Evolutionary conservation across 2,329 filamentous ascomycete species (phyloP), one percentile per base, ranked within the genome.

Genomic region (Verticillium nubilum): DNA sequence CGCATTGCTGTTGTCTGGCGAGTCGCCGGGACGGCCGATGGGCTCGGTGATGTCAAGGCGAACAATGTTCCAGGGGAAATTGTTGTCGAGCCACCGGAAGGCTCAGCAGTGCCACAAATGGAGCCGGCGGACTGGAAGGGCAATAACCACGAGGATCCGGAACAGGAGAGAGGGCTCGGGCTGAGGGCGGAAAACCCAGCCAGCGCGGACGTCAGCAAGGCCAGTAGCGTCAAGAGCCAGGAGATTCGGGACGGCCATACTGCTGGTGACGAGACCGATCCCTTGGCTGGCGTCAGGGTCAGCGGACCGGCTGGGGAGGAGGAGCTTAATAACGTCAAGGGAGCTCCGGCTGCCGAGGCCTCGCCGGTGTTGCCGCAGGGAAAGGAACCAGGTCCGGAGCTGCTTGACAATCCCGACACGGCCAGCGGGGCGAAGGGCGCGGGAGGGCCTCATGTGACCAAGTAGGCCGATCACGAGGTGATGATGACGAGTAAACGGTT

Each of bases 1-100:
- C 84, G 85, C 47, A 78, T 98, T 26, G 87, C 91, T 12, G 90
- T 98, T 0, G 88, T 97, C 0, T 99, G 95, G 95, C 86, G 86
- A 47, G 74, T 75, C 1, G 73, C 72, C 0, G 70, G 67, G 3
- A 66, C 70, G 0, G 68, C 67, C 0, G 65, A 61, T 0, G 61
- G 62, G 1, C 63, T 59, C 0, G 63, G 66, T 0, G 67, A 64
- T 6, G 69, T 73, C 47, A 69, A 70, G 26, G 55, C 28, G 25
- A 54, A 66, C 61, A 63, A 23, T 13, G 58, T 28, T 29, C 64
- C 64, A 53, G 67, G 28, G 62, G 65, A 63, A 17, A 63, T 81
- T 37, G 77, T 87, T 57, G 78, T 76, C 1, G 86, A 92, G 70
- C 91, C 91, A 0, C 79, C 78, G 17, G 78, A 84, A 35, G 86